A percentile compares a stretch with the other conserved stretches of the same genome.
Conservation (phyloP, 2,329 filamentous ascomycete genomes). For the Alternaria atra region DNA sequence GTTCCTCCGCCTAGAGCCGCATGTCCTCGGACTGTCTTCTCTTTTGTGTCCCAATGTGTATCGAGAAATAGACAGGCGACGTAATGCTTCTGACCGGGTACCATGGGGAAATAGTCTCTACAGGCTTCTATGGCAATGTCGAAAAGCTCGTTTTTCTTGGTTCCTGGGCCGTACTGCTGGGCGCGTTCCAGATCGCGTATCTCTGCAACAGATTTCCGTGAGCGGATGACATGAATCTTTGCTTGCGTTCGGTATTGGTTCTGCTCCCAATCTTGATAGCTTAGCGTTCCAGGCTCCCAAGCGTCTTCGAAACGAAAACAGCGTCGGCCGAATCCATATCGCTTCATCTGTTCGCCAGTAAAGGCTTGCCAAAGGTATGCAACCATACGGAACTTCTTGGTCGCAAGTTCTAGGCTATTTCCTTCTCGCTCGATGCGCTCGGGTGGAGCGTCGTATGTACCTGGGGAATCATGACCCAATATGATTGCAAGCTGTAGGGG, state of each 20-base stretch:
- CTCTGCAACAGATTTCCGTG: conserved; percentile 84
- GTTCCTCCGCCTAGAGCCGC: conserved; percentile 81
- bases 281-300: conserved; percentile 86
- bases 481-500: conserved; percentile 91
- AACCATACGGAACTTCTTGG: conserved; percentile 92
- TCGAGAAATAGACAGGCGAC: conserved; percentile 89
- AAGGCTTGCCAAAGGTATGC: conserved; percentile 98
- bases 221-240: conserved; percentile 84
- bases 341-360: conserved; percentile 94
- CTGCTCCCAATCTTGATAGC: conserved; percentile 74
- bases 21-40: conserved; percentile 78
- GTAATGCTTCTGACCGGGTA: conserved; percentile 82
- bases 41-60: conserved; percentile 80
- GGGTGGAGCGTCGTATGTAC: conserved; percentile 83
- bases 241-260: conserved; percentile 88
- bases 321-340: conserved; percentile 84
- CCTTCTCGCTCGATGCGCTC: conserved; percentile 80
- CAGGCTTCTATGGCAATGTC: conserved; percentile 80
- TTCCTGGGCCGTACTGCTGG: conserved; percentile 77
- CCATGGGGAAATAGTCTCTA: conserved; percentile 76
- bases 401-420: conserved; percentile 79
- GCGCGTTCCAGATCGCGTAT: conserved; percentile 79
- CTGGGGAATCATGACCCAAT: conserved; percentile 85
- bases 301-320: conserved; percentile 94
- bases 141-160: conserved; percentile 77